Evolutionary conservation across 2,329 filamentous ascomycete genomes (phyloP), one percentile per base, ranked within the genome.

Genomic region (Colletotrichum sp.): DNA sequence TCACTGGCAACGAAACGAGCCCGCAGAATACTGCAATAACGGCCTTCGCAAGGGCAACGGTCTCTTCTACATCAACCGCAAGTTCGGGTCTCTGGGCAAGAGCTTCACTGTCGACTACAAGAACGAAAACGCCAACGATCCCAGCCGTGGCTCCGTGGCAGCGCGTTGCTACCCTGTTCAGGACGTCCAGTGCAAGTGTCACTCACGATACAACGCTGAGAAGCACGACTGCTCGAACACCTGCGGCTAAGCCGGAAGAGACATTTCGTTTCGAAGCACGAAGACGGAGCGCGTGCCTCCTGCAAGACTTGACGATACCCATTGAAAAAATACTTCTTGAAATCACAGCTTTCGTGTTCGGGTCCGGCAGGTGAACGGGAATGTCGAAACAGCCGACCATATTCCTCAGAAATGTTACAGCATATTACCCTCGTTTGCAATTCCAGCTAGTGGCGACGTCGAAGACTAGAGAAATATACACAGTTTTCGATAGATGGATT

Each of bases 61-160:
- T 6, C 32, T 34, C 24, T 72, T 72, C 63, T 52, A 60, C 26
- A 68, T 72, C 34, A 72, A 72, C 26, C 70, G 70, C 70, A 60
- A 60, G 10, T 60, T 60, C 26, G 63, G 49, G 1, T 68, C 62
- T 4, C 18, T 60, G 4, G 49, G 60, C 26, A 24, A 34, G 3
- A 6, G 49, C 13, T 68, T 72, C 16, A 28, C 10, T 4, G 49
- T 72, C 63, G 30, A 66, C 18, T 67, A 60, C 49, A 59, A 32
- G 12, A 72, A 72, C 18, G n/a, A 13, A 12, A 66, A 72, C 6
- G 62, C 24, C 44, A 59, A 30, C 10, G 63, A 72, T 6, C 63
- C 70, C 5, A 28, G 30, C n/a, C 70, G 70, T 7, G 70, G 70
- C 15, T 39, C 34, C 8, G 70, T 72, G n/a, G 34, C 34, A 8